These are phyloP conservation scores for Ganoderma resinaceum DNA, from an alignment of 1,284 basidiomycete species.

Conservation along the genomic window DNA sequence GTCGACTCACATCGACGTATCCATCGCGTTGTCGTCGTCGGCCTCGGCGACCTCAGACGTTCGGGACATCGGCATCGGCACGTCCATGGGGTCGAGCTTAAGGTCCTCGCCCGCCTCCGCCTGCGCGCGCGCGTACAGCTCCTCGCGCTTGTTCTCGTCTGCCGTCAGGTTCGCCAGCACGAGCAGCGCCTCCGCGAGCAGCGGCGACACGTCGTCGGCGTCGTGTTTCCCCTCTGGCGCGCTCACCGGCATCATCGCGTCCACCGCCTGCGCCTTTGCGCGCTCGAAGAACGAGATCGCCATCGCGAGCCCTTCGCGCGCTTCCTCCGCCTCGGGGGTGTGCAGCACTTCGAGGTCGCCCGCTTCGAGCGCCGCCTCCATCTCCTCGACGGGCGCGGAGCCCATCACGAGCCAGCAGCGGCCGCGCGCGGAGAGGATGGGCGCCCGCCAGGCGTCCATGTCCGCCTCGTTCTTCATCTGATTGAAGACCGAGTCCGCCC, in stretches of 20 bases:
- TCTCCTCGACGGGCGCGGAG: conserved; percentile 56
- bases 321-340: conserved; percentile 57
- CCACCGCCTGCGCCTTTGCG: conserved; percentile 45
- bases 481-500: conserved; percentile 64
- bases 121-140: conserved; percentile 55
- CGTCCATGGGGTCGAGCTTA: conserved; percentile 26
- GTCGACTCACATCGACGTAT: not conserved
- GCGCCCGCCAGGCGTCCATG: conserved; percentile 52
- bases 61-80: not conserved
- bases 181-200: conserved; percentile 60
- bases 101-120: conserved; percentile 51
- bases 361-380: conserved; percentile 56
- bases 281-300: conserved; percentile 61
- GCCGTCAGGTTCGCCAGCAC: conserved; percentile 62
- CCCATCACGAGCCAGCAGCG: conserved; percentile 63
- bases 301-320: conserved; percentile 53
- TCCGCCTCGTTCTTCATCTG: conserved; percentile 69
- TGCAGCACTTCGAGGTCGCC: conserved; percentile 47
- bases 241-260: conserved; percentile 26
- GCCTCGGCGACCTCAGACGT: not conserved
- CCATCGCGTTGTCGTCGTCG: not conserved
- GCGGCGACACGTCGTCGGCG: conserved; percentile 27
- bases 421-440: conserved; percentile 55
- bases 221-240: not conserved
- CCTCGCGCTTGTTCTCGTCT: conserved; percentile 55